Evolutionary conservation across 2,329 filamentous ascomycete species (phyloP).

Genomic region (Epichloe baconii): DNA sequence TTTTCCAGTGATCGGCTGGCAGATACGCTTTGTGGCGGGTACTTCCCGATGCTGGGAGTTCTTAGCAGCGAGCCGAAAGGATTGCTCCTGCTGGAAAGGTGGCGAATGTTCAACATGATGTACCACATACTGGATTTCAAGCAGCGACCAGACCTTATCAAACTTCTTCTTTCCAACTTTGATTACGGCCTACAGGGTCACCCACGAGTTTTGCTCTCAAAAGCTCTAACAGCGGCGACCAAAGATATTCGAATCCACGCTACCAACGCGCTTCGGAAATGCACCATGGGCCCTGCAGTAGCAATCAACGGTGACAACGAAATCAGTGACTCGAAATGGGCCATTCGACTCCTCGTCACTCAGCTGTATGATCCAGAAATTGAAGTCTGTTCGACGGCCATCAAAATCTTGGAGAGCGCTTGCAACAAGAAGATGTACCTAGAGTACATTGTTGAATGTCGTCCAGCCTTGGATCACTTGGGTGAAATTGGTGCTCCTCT

Average conservation of each 20-base stretch:
- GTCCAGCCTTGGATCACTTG: conserved; percentile 84
- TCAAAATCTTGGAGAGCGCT: conserved; percentile 94
- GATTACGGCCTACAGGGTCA: conserved; percentile 85
- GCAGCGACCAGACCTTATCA: conserved; percentile 82
- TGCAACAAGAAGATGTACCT: conserved; percentile 86
- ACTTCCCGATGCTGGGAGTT: conserved; percentile 84
- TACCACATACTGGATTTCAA: conserved; percentile 93
- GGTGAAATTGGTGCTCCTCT: conserved; percentile 94
- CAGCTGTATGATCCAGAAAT: conserved; percentile 96
- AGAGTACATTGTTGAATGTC: conserved; percentile 93
- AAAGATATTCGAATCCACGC: conserved; percentile 87
- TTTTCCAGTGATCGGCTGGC: conserved; percentile 76
- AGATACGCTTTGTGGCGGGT: conserved; percentile 81
- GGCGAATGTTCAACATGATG: conserved; percentile 99
- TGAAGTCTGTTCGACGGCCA: conserved; percentile 88
- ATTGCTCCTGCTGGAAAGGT: conserved; percentile 79
- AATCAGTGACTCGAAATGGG: conserved; percentile 74
- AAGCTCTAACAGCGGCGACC: conserved; percentile 80
- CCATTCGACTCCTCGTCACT: conserved; percentile 91
- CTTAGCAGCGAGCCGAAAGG: conserved; percentile 74
- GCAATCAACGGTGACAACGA: conserved; percentile 25
- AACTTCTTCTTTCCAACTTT: conserved; percentile 76
- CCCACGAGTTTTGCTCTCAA: conserved; percentile 81
- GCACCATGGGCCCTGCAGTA: conserved; percentile 45
- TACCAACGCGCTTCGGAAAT: conserved; percentile 76